Percentiles rank a stretch among this genome's conserved stretches.
Conservation (phyloP, 306 rosid species). For the Arachis hypogaea region DNA sequence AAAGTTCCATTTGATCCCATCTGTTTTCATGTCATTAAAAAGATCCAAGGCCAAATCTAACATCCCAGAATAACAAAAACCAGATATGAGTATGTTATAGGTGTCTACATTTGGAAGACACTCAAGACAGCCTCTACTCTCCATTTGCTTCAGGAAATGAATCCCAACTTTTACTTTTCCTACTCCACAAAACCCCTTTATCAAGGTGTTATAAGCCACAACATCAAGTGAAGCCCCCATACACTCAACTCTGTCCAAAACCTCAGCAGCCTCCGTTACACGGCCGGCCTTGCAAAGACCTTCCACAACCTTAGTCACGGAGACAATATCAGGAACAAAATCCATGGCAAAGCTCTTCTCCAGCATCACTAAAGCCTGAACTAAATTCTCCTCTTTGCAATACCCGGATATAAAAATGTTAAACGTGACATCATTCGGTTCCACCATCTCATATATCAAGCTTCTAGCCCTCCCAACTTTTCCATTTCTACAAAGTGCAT, state of each 20-base stretch:
- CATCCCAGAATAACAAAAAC: conserved; percentile 57
- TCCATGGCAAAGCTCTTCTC: conserved; percentile 69
- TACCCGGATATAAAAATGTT: conserved; percentile 68
- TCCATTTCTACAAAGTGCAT: conserved; percentile 76
- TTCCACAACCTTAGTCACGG: conserved; percentile 66
- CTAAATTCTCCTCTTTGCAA: conserved; percentile 65
- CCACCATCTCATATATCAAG: conserved; percentile 73
- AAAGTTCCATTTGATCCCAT: conserved; percentile 64
- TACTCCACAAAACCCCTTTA: conserved; percentile 61
- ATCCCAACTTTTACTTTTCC: conserved; percentile 68
- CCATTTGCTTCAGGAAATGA: conserved; percentile 73
- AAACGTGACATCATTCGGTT: conserved; percentile 65
- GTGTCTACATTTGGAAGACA: conserved; percentile 74
- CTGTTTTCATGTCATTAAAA: conserved; percentile 74
- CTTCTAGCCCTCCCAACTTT: conserved; percentile 78
- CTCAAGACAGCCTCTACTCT: conserved; percentile 50
- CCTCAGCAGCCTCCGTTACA: conserved; percentile 60
- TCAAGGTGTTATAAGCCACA: conserved; percentile 75
- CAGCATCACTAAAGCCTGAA: conserved; percentile 70
- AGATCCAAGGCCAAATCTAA: conserved; percentile 68
- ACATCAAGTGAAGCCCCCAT: conserved; percentile 64
- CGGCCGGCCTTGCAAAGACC: conserved; percentile 64
- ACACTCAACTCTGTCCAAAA: conserved; percentile 67
- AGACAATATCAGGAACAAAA: conserved; percentile 65
- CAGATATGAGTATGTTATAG: conserved; percentile 60